phyloP scores from a whole-genome alignment of 2,329 filamentous ascomycete genomes.

The Verticillium nubilum region DNA sequence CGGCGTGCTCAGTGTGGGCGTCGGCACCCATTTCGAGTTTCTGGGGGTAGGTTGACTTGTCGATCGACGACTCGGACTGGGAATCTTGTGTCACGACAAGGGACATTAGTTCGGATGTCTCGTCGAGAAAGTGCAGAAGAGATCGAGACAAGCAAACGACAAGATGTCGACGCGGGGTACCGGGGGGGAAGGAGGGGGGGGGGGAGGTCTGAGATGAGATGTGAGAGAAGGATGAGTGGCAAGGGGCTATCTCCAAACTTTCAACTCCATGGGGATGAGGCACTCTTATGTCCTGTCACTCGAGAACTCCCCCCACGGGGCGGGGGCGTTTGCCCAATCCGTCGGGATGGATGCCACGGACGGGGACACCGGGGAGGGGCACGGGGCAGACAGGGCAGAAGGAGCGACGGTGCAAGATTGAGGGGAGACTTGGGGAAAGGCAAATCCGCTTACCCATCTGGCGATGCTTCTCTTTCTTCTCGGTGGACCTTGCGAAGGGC shows the following conservation, averaged over 20 bases:
- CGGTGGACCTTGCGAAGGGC: neutral
- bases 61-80: conserved; percentile 25
- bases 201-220: neutral
- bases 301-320: conserved; percentile 7
- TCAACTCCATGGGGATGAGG: conserved; percentile 10
- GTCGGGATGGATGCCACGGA: neutral
- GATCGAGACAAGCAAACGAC: neutral
- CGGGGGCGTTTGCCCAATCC: conserved; percentile 4
- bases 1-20: conserved; percentile 13
- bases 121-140: neutral
- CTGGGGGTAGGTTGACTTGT: conserved; percentile 22
- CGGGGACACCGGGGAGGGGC: neutral
- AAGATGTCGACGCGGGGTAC: neutral
- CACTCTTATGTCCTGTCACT: conserved; percentile 10
- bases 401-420: neutral
- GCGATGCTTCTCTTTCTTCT: neutral
- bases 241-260: conserved; percentile 5
- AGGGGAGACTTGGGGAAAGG: neutral
- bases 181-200: neutral
- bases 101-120: conserved; percentile 19
- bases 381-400: neutral
- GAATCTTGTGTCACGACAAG: conserved; percentile 21
- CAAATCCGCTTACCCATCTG: neutral
- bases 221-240: conserved; percentile 4
- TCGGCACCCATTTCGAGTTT: conserved; percentile 25